Percentiles rank a stretch among this genome's conserved stretches.
Evolutionary conservation across 345 rosid genomes (phyloP).

Genomic region (Atalantia buxifolia): DNA sequence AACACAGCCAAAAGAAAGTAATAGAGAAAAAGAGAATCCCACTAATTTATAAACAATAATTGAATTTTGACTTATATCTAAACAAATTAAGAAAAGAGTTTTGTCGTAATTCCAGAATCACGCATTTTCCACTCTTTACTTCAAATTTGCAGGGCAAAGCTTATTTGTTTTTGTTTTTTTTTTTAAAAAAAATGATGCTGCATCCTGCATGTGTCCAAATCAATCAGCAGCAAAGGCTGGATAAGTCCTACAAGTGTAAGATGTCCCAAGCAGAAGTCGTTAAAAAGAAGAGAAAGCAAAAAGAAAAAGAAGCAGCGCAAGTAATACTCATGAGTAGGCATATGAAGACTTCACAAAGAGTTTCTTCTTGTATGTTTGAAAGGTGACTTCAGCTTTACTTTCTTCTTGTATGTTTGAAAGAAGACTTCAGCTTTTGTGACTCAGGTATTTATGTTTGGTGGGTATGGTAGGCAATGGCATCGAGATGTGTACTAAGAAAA

Average conservation of each 20-base stretch:
- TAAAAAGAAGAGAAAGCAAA: conserved; percentile 14
- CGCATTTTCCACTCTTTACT: background rate
- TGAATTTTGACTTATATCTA: no score
- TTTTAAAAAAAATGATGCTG: background rate
- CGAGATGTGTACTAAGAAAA: background rate
- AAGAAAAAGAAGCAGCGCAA: background rate
- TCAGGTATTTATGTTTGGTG: background rate
- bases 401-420: background rate
- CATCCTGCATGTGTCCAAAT: background rate
- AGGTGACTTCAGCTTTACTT: background rate
- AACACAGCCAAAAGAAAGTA: background rate
- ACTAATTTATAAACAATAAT: background rate
- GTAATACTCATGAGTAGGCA: background rate
- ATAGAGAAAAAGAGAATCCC: background rate
- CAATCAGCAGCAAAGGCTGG: background rate
- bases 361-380: background rate
- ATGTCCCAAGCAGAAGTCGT: background rate
- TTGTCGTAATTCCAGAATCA: background rate
- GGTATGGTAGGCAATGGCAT: background rate
- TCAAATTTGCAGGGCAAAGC: background rate
- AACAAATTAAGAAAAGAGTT: no score
- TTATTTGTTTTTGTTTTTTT: no score
- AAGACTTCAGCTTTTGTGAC: background rate
- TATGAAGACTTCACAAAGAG: background rate
- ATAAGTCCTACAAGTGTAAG: background rate